Evolutionary conservation across 1,284 basidiomycete species (phyloP), one percentile per base, ranked within the genome.

Genomic region (Leccinum solheimii): DNA sequence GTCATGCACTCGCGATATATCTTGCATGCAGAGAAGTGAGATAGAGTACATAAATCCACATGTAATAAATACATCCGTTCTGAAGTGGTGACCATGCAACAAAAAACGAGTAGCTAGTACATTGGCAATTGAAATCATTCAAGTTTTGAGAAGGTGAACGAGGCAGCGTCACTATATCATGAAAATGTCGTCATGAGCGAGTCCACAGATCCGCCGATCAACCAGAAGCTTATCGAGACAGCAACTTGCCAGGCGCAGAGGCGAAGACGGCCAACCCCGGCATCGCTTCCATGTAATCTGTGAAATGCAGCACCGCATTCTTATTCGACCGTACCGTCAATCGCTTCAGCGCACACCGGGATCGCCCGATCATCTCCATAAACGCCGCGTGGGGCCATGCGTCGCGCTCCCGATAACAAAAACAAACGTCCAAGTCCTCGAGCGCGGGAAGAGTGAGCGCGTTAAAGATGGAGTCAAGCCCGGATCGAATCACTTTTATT

Each of bases 361-460:
- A 73, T 7, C 72, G 71, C 5, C 6, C 10, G 3, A 75, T 4
- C 60, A 73, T 66, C 27, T 59, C 64, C 55, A 68, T 45, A 32
- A 73, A 73, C n/a, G 69, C 34, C 1, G 48, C 45, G 16, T 76
- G 72, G 0, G 75, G 72, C 72, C 72, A 73, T 1, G 40, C 32
- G 13, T 73, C 68, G 32, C 68, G 67, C 26, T 71, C 71, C 14
- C 70, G 69, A 30, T 65, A 70, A 34, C 71, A 75, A 55, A 76
- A 73, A 26, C 69, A 72, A 7, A 73, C 53, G 14, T 76, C 72
- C 21, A 73, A 63, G 26, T 75, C 75, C n/a, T 76, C 68, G 32
- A 73, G 70, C 9, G 64, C 69, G 9, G 72, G 72, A 23, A 75
- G 52, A 0, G 64, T 62, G 34, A 73, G 61, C 0, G 59, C 62